Base-by-base conservation (phyloP, 2,329 filamentous ascomycete genomes). In the Fusarium citri region DNA sequence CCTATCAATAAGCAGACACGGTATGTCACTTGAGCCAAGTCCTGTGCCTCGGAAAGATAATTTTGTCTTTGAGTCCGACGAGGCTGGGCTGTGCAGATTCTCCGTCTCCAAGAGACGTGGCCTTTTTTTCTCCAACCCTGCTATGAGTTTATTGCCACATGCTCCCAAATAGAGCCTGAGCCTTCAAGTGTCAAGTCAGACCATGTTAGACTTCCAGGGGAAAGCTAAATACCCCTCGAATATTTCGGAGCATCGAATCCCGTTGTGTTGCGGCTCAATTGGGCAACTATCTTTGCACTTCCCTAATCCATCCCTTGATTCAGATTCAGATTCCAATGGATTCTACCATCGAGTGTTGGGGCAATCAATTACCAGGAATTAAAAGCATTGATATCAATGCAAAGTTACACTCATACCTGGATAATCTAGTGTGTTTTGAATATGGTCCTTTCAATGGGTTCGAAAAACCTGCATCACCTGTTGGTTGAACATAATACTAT, bases 101-200 rank as follows among this genome's bases (percentile, higher is more conserved):
- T 59, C 48, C 45, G 30, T 43, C 16, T 53, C 49, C n/a, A 34
- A 68, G 59, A 68, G 53, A 64, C 45, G 48, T 64, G 57, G 51
- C 64, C 54, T 61, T 47, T 64, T 42, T 37, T 25, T 11, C 23
- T 18, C 20, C 12, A 51, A 59, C 40, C 51, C 42, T 57, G 56
- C 54, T 47, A 71, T 46, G 47, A 55, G 50, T 51, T 51, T 55
- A 65, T 71, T 69, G 65, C 68, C 68, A 71, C 69, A 55, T 50
- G 41, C 23, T 41, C 45, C 23, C 20, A 23, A 47, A 22, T 31
- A 50, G 51, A 55, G 41, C 16, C 54, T 49, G 51, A 55, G 41
- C 16, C 54, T 49, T 45, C 46, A 46, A 37, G 34, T 49, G n/a
- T 20, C 37, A 51, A 37, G 40, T 63, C 42, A 63, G 34, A 25